Base-by-base conservation (phyloP, 352 stramenopile species). In the Phytophthora cryptogea region DNA sequence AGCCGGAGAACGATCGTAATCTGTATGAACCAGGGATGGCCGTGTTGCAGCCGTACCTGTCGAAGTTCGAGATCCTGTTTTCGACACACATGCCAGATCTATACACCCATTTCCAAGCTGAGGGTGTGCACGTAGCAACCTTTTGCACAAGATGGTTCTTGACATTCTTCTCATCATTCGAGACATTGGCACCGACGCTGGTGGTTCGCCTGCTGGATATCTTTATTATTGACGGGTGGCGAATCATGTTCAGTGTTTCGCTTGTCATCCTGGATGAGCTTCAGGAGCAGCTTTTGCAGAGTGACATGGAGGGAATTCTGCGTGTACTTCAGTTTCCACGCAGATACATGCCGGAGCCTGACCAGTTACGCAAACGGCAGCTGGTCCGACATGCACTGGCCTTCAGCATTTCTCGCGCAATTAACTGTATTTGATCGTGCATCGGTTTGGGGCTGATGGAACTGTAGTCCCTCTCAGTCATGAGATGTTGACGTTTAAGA, bases 141-240 rank as follows among this genome's bases (percentile, higher is more conserved):
- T 94, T 89, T 61, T 85, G 78, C 8, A 84, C 85, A 10, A 81
- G 85, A 26, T 94, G 85, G 85, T 94, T 94, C 54, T 70, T 94
- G 61, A 94, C 85, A n/a, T 83, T 90, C 45, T 94, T 92, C 37
- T 87, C 85, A 11, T 86, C 82, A 0, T 91, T 89, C 46, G 82
- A 94, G 52, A 91, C 85, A n/a, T 77, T 89, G 39, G 70, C 81
- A 4, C 80, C 80, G 17, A 73, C 66, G 31, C 66, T 94, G 13
- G 85, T 89, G 46, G 76, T 82, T 11, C 80, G 77, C 4, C 41
- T 94, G 11, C 64, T 94, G n/a, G 85, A 94, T 39, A 74, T 89
- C 14, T 94, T 89, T 45, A 78, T 88, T 36, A 79, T 94, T 53
- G 85, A 94, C 52, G 80, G 85, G 8, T 91, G 83, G 79, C 79